Evolutionary conservation across 768 basidiomycete species (phyloP), one percentile per base, ranked within the genome.

Genomic region (Sistotremastrum suecicum): DNA sequence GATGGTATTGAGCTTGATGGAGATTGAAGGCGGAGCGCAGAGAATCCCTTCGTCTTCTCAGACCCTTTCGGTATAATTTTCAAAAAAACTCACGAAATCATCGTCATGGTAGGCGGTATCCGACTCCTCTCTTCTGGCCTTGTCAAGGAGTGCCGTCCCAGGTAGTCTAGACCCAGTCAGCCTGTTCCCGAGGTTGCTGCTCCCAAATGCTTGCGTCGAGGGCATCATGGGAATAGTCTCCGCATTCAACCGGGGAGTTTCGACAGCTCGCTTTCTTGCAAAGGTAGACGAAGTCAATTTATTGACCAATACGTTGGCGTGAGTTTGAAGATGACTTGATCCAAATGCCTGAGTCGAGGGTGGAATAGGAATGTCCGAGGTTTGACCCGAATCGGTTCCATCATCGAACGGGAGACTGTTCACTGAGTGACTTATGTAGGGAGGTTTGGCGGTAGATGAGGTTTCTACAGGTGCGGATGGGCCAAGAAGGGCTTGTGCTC

Each of bases 401-500:
- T 35, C 46, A 37, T 46, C 35, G 10, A 20, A 12, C 37, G 38
- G 44, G 11, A 34, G 7, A 4, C 7, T 12, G 7, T 34, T 39
- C 2, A 39, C 4, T 4, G 28, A 4, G 20, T 7, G 38, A 35
- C 12, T 20, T 34, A 12, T 44, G 20, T 20, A 20, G 20, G 20
- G 20, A 20, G 20, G 20, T 20, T 20, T 20, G 20, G 20, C 20
- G 20, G 20, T 20, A 20, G 20, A 20, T 20, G 20, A 20, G 20
- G 20, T 20, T 20, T 20, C 20, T 20, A 20, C 20, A 5, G 29
- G 32, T 12, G 32, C n/a, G 11, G 47, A 34, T 29, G 50, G 34
- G 10, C 54, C 58, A 4, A 72, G 59, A 3, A 72, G 51, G 30
- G 50, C 50, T 9, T 54, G 60, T 11, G 70, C 71, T 51, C 57